These are phyloP conservation scores for Pontederia crassipes DNA, from an alignment of 176 grass and related monocot genomes.

Conservation along the genomic window DNA sequence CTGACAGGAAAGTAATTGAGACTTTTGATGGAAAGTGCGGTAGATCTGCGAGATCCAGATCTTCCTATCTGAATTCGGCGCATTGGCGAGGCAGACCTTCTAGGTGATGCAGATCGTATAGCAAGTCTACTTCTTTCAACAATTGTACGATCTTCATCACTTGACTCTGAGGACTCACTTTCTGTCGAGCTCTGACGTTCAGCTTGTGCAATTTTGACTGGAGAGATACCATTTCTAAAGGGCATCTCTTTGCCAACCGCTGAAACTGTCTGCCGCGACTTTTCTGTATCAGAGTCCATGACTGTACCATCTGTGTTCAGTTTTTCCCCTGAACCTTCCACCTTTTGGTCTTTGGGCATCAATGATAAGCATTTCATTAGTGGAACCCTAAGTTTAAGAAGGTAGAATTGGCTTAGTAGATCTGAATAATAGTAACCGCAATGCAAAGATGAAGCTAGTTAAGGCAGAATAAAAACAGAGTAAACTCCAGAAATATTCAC, in stretches of 20 bases:
- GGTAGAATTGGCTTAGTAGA: conserved; percentile 11
- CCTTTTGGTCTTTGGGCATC: conserved; percentile 31
- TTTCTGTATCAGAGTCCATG: conserved; percentile 26
- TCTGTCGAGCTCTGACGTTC: conserved; percentile 68
- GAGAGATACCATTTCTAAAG: conserved; percentile 40
- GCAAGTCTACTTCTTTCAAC: conserved; percentile 85
- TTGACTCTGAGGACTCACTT: conserved; percentile 52
- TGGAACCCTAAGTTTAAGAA: conserved; percentile 36
- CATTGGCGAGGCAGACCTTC: conserved; percentile 96
- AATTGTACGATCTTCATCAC: conserved; percentile 42
- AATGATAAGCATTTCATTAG: conserved; percentile 57
- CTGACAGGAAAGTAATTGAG: conserved; percentile 75
- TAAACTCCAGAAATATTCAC: no score
- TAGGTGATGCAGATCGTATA: conserved; percentile 81
- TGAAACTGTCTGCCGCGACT: conserved; percentile 7
- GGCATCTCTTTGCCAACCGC: conserved; percentile 24
- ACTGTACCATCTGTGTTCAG: conserved; percentile 17
- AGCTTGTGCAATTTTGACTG: conserved; percentile 87
- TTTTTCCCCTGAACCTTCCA: conserved; percentile 14
- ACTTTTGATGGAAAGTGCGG: conserved; percentile 88
- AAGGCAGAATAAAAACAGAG: no score
- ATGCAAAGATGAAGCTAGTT: no score
- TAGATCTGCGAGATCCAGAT: conserved; percentile 86
- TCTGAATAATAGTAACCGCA: no score
- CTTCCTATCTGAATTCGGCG: conserved; percentile 92